Percentiles rank a stretch among this genome's conserved stretches.
phyloP scores from a whole-genome alignment of 805 yeast species.

The Tetrapisispora pingtungensis region DNA sequence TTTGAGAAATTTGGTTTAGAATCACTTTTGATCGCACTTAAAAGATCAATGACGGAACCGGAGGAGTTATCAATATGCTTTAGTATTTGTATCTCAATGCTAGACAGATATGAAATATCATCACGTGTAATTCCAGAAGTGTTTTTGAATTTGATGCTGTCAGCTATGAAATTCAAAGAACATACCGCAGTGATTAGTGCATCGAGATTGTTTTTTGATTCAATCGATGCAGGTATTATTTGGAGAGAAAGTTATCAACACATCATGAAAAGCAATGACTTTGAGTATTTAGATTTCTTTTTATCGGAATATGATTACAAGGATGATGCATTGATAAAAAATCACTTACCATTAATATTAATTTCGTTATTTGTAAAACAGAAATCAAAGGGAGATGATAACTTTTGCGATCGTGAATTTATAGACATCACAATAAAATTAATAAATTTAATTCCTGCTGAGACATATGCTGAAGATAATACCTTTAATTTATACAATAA shows the following conservation, averaged over 20 bases:
- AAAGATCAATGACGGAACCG: slow-evolving; percentile 34
- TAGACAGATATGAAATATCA: slow-evolving; percentile 96
- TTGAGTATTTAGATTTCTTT: slow-evolving; percentile 49
- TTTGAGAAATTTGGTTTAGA: slow-evolving; percentile 48
- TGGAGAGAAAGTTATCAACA: slow-evolving; percentile 51
- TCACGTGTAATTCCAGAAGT: slow-evolving; percentile 58
- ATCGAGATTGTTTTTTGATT: slow-evolving; percentile 69
- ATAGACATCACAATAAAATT: not conserved
- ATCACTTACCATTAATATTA: slow-evolving; percentile 66
- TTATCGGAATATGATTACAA: slow-evolving; percentile 53
- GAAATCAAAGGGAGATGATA: not conserved
- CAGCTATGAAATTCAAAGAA: slow-evolving; percentile 32
- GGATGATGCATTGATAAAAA: slow-evolving; percentile 76
- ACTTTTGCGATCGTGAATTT: slow-evolving; percentile 5
- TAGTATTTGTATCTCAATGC: slow-evolving; percentile 57
- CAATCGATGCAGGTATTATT: slow-evolving; percentile 69
- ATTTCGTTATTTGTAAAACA: slow-evolving; percentile 34
- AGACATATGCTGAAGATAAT: not conserved
- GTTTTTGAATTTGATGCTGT: slow-evolving; percentile 51
- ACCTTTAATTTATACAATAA: not conserved
- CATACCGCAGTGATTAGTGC: slow-evolving; percentile 39
- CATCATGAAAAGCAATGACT: slow-evolving; percentile 24
- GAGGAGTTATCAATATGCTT: slow-evolving; percentile 38
- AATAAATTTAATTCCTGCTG: not conserved
- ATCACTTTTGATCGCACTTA: slow-evolving; percentile 42